Conservation (phyloP, 371 early-diverging fungal species). For the Apophysomyces ossiformis region DNA sequence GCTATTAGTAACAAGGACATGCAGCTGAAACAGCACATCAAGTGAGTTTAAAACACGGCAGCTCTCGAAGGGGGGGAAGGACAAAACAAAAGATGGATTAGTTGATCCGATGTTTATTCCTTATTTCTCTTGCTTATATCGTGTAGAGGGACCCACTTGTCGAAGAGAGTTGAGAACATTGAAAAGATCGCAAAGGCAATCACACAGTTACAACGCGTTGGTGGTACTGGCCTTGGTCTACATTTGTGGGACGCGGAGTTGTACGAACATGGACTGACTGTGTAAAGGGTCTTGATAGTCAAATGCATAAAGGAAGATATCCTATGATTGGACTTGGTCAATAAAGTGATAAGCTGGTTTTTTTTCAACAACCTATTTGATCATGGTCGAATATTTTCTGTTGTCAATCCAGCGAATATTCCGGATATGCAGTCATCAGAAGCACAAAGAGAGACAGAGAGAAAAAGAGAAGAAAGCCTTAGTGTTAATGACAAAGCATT, state of each 20-base stretch:
- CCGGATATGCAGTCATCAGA: too few relatives aligned
- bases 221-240: slow-evolving; percentile 59
- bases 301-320: neutral
- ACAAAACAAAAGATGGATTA: neutral
- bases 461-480: too few relatives aligned
- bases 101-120: neutral
- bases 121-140: neutral
- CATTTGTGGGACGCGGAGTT: slow-evolving; percentile 48
- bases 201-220: slow-evolving; percentile 57
- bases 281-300: neutral
- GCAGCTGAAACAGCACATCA: slow-evolving; percentile 61
- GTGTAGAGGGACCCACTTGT: slow-evolving; percentile 34
- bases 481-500: too few relatives aligned
- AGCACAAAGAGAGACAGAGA: too few relatives aligned
- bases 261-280: slow-evolving; percentile 28
- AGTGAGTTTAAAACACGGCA: slow-evolving; percentile 35
- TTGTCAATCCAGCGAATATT: too few relatives aligned
- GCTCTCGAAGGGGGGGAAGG: too few relatives aligned
- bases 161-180: slow-evolving; percentile 50
- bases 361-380: too few relatives aligned
- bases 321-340: neutral
- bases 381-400: too few relatives aligned
- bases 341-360: neutral
- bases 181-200: slow-evolving; percentile 50
- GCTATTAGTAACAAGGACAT: slow-evolving; percentile 56